Conservation (phyloP, 768 basidiomycete species). For the Serendipita indica region DNA sequence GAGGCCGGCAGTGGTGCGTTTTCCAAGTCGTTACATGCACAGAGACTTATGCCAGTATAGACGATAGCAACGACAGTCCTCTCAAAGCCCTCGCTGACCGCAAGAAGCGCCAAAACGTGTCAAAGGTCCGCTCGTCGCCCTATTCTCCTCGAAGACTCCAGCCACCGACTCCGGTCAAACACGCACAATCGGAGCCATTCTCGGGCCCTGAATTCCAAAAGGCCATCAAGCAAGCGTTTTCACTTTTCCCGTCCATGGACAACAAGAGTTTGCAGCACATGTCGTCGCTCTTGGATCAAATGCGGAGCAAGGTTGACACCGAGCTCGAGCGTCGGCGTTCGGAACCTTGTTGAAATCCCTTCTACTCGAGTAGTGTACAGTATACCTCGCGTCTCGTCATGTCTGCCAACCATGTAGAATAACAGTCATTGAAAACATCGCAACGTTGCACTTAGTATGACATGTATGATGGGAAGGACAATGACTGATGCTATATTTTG, state of each 20-base stretch:
- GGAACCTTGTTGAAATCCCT: neutral
- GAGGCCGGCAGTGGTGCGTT: neutral
- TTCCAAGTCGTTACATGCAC: neutral
- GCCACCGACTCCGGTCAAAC: neutral
- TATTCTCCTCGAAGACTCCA: neutral
- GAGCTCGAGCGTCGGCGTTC: neutral
- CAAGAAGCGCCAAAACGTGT: neutral
- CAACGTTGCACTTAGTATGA: no score
- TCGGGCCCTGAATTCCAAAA: neutral
- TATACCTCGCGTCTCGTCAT: no score
- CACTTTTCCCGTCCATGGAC: neutral
- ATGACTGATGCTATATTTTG: no score
- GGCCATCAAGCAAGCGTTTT: neutral
- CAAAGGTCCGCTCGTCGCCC: neutral
- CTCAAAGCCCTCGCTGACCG: neutral
- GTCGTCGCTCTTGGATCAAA: neutral
- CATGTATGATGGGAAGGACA: no score
- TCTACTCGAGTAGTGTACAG: neutral
- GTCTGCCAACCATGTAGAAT: no score
- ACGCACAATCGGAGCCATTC: neutral
- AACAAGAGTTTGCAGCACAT: neutral
- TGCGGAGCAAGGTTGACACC: neutral
- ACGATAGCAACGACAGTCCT: neutral
- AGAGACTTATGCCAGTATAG: neutral
- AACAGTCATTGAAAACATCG: no score